Percentiles rank a stretch among this genome's conserved stretches.
phyloP scores from a whole-genome alignment of 2,329 filamentous ascomycete genomes.

The Diaporthe capsici region DNA sequence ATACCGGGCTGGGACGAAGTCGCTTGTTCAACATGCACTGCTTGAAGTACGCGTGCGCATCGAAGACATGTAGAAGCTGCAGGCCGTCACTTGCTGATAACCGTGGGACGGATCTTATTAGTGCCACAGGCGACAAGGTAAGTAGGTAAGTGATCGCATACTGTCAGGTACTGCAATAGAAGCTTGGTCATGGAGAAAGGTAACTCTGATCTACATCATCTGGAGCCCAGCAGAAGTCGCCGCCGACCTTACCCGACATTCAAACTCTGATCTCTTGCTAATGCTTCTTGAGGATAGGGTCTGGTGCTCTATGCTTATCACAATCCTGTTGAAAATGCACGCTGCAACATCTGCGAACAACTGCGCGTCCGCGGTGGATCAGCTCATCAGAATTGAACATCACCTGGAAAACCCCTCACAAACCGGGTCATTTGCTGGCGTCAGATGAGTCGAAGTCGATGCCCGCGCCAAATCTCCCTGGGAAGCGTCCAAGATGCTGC shows the following conservation, averaged over 20 bases:
- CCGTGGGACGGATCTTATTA: too few species aligned
- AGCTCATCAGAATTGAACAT: background rate
- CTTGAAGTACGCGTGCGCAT: background rate
- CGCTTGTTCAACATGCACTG: background rate
- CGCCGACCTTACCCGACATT: background rate
- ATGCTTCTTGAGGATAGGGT: background rate
- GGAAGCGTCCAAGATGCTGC: background rate
- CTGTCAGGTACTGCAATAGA: background rate
- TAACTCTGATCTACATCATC: background rate
- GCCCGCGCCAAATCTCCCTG: background rate
- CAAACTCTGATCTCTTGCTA: background rate
- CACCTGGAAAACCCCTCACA: background rate
- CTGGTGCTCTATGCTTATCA: background rate
- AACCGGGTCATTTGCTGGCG: background rate
- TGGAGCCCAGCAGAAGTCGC: too few species aligned
- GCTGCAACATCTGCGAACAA: background rate
- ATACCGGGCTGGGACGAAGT: background rate
- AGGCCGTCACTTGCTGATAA: background rate
- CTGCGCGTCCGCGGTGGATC: background rate
- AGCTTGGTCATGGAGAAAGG: background rate
- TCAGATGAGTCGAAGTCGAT: background rate
- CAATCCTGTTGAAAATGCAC: background rate
- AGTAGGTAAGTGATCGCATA: background rate
- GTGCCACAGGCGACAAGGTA: too few species aligned
- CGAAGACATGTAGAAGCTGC: background rate